Evolutionary conservation across 805 yeast species (phyloP).

Genomic region (Lipomyces yamanashiensis): DNA sequence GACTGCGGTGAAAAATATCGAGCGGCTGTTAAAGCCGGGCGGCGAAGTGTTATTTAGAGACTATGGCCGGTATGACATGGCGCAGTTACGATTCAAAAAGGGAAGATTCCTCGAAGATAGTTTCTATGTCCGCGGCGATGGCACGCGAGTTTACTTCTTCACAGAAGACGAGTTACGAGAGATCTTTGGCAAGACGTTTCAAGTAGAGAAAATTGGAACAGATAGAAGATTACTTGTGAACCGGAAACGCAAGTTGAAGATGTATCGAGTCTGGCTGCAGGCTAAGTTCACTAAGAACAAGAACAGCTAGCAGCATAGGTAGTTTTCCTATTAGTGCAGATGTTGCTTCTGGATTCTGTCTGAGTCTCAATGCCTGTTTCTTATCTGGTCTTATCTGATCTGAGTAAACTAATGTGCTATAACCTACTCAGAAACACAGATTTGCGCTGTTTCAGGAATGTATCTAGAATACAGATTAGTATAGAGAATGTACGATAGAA

Average conservation of each 20-base stretch:
- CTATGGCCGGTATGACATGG: slow-evolving; percentile 93
- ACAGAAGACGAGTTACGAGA: slow-evolving; percentile 86
- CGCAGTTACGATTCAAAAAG: slow-evolving; percentile 91
- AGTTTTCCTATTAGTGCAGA: too few species aligned
- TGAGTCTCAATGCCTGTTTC: too few species aligned
- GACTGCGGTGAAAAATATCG: slow-evolving; percentile 72
- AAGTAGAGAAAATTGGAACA: slow-evolving; percentile 78
- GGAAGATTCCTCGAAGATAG: slow-evolving; percentile 86
- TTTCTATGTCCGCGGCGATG: slow-evolving; percentile 96
- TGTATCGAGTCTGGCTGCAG: slow-evolving; percentile 97
- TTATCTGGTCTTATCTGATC: too few species aligned
- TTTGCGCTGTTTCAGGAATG: too few species aligned
- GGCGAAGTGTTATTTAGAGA: slow-evolving; percentile 89
- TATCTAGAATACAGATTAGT: too few species aligned
- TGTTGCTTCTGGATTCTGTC: too few species aligned
- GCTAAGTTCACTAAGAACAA: slow-evolving; percentile 66
- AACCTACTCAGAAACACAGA: too few species aligned
- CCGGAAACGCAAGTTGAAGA: slow-evolving; percentile 87
- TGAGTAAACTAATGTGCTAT: too few species aligned
- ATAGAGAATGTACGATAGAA: neutral
- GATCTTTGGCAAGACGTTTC: slow-evolving; percentile 69
- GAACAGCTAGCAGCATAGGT: too few species aligned
- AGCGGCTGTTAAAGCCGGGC: slow-evolving; percentile 84
- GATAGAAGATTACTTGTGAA: slow-evolving; percentile 91
- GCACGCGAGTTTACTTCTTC: slow-evolving; percentile 95